Evolutionary conservation across 2,329 filamentous ascomycete genomes (phyloP).

Genomic region (Colletotrichum sansevieriae): DNA sequence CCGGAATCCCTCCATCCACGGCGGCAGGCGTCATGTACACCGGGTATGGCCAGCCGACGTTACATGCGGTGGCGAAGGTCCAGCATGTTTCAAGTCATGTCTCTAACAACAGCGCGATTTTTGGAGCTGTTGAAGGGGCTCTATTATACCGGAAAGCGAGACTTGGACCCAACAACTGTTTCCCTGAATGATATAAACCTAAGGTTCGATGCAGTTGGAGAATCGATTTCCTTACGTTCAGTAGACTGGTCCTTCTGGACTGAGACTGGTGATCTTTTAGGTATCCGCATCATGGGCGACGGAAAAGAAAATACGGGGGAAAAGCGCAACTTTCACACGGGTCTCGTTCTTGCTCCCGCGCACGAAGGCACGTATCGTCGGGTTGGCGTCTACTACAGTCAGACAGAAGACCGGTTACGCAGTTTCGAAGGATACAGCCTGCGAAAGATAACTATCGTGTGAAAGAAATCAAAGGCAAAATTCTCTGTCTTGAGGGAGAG

Average conservation of each 20-base stretch:
- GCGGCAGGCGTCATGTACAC: too few species aligned
- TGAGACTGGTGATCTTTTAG: not conserved
- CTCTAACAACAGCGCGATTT: too few species aligned
- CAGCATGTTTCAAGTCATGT: too few species aligned
- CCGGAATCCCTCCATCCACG: too few species aligned
- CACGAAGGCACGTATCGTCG: not conserved
- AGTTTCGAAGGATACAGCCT: not conserved
- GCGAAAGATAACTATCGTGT: not conserved
- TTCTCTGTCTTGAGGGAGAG: too few species aligned
- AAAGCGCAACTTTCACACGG: not conserved
- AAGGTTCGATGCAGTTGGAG: not conserved
- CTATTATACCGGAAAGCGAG: not conserved
- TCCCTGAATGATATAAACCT: not conserved
- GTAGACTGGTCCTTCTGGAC: slow-evolving; percentile 2
- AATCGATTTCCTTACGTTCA: not conserved
- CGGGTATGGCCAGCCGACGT: too few species aligned
- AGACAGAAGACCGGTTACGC: not conserved
- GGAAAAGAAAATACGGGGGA: not conserved
- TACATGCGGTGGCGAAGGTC: too few species aligned
- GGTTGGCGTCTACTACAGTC: not conserved
- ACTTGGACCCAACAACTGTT: not conserved
- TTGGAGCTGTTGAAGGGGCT: too few species aligned
- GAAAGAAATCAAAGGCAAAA: too few species aligned
- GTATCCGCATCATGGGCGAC: not conserved
- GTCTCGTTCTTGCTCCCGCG: slow-evolving; percentile 1